Base-by-base conservation (phyloP, 2,329 filamentous ascomycete species). In the Penicillium sp. region DNA sequence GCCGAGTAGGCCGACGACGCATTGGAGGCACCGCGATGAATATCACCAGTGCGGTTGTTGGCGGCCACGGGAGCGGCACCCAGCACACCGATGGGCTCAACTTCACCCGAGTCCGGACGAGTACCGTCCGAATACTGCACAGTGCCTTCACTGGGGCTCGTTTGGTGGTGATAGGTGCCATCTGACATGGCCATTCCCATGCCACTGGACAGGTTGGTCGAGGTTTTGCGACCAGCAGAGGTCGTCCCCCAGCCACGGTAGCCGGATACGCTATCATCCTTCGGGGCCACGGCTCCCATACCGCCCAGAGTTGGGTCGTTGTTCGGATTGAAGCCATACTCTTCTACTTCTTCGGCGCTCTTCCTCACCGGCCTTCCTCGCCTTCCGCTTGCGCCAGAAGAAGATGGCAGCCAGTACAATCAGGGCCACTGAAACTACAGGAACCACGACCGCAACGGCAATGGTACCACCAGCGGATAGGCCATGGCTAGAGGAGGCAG, bases 321-420 rank as follows among this genome's bases (percentile, higher is more conserved):
- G 70, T 97, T 97, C n/a, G 93, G 93, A 68, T 97, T 97, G 75
- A 90, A 97, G 26, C 87, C 85, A 66, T 97, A 97, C 65, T 97
- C 93, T 67, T 97, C 91, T 9, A 96, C 89, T 70, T 98, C 93
- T 96, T 54, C 90, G 82, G 41, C 93, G 82, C 60, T 90, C 82
- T 65, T 96, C 93, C 63, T 93, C 89, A 11, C 85, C 86, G 53
- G 82, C 81, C 74, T 89, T 93, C 54, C 84, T 82, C 61, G 87
- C 84, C 73, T 94, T 95, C 53, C 89, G 85, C 73, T 83, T 89
- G 65, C 87, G 83, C 89, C 89, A 98, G 63, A 91, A 81, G 68
- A 87, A 89, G 23, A 96, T 76, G 6, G 83, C 86, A 3, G 80
- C 81, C 7, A 91, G 69, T 2, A 91, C 82, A 18, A 97, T 76